Percentiles rank a stretch among this genome's conserved stretches.
Evolutionary conservation across 1,284 basidiomycete species (phyloP).

Genomic region (Cryptococcus wingfieldii): DNA sequence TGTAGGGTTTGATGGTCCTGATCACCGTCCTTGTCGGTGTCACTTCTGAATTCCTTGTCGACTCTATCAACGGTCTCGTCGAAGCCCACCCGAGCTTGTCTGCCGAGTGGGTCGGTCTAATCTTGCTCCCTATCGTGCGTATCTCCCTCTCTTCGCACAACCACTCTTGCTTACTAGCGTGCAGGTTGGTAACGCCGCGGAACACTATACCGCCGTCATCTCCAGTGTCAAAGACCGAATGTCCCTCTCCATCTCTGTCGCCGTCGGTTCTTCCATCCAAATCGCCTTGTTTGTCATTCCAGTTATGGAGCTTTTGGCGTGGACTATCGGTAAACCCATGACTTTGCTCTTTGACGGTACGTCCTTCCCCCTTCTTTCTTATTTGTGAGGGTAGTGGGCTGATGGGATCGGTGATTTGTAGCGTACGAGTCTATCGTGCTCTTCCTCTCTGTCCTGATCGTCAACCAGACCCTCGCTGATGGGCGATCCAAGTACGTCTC

Average conservation of each 20-base stretch:
- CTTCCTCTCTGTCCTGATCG: constrained; percentile 67
- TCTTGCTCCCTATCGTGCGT: constrained; percentile 68
- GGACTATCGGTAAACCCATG: constrained; percentile 53
- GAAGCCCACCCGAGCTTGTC: constrained; percentile 51
- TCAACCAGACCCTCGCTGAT: constrained; percentile 74
- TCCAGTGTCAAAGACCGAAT: constrained; percentile 71
- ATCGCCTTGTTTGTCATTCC: constrained; percentile 78
- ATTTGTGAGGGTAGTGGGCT: too few species aligned
- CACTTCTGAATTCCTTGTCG: constrained; percentile 65
- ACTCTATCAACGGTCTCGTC: constrained; percentile 46
- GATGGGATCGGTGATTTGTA: neutral
- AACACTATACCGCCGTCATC: constrained; percentile 82
- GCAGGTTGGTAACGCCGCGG: constrained; percentile 51
- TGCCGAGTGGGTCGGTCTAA: constrained; percentile 75
- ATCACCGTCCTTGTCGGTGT: constrained; percentile 53
- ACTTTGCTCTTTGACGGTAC: constrained; percentile 48
- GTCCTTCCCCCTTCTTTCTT: neutral
- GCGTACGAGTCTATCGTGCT: constrained; percentile 51
- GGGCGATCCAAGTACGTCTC: constrained; percentile 46
- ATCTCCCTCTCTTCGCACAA: neutral
- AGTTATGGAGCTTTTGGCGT: constrained; percentile 56
- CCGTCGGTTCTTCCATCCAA: constrained; percentile 90
- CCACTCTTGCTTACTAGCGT: neutral
- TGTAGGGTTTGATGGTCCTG: constrained; percentile 35
- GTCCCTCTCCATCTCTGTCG: constrained; percentile 63